phyloP scores from a whole-genome alignment of 768 basidiomycete species.

The Rhodocollybia butyracea region DNA sequence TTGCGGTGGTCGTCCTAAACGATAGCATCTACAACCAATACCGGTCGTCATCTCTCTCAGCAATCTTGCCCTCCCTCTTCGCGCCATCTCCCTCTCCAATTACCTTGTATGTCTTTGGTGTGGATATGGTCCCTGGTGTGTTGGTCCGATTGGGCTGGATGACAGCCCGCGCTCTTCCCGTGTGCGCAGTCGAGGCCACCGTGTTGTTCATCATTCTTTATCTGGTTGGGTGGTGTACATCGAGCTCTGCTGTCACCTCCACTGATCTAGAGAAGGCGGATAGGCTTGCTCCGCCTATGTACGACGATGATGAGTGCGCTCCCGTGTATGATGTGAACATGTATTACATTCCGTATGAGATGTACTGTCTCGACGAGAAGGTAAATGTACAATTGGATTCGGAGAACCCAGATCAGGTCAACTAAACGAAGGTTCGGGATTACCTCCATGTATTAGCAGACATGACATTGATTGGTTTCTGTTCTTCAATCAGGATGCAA shows the following conservation, averaged over 20 bases:
- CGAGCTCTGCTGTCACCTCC: neutral
- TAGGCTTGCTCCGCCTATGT: neutral
- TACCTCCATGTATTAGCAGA: too few species aligned
- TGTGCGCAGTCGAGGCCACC: neutral
- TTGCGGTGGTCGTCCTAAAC: neutral
- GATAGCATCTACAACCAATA: neutral
- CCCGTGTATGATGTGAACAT: too few species aligned
- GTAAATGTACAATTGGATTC: too few species aligned
- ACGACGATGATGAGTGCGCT: too few species aligned
- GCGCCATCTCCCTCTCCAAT: neutral
- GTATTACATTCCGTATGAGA: too few species aligned
- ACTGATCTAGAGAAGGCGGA: neutral
- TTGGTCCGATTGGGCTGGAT: neutral
- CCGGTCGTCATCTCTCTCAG: neutral
- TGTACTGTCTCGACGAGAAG: too few species aligned
- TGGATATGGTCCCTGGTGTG: too few species aligned
- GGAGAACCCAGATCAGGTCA: too few species aligned
- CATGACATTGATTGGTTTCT: too few species aligned
- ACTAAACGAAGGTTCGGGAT: too few species aligned
- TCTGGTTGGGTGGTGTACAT: neutral
- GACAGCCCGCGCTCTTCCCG: neutral
- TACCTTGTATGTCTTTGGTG: too few species aligned
- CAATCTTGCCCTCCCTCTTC: neutral
- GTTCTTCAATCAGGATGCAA: too few species aligned
- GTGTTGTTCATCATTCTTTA: neutral